Evolutionary conservation across 2,329 filamentous ascomycete genomes (phyloP), one percentile per base, ranked within the genome.

Genomic region (Mycogone perniciosa): DNA sequence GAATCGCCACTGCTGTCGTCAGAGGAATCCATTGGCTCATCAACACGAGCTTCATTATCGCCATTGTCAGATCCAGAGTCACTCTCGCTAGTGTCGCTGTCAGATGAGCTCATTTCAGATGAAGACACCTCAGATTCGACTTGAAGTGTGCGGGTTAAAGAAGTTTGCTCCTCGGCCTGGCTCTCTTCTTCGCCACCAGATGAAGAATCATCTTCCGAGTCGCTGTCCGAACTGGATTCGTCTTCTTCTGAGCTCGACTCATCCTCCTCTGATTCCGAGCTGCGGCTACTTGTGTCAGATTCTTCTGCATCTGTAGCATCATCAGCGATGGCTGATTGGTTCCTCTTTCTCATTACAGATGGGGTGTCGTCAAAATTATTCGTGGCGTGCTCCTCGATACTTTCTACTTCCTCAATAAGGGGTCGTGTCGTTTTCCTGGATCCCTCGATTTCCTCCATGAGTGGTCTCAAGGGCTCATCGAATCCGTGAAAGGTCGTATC

Each of bases 371-470:
- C 39, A 10, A 43, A 43, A 11, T 46, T 44, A 5, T 31, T 20
- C 26, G 13, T 20, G 26, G 51, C 39, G 6, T 45, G 29, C 31
- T 31, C 47, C 11, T 46, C 40, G 10, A 46, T 34, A 35, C 47
- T 55, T 13, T 50, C 46, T 3, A 60, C 47, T 20, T 50, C 51
- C 10, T 47, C 45, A 5, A 31, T 26, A 9, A 52, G 20, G 20
- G 20, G 20, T 27, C 27, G n/a, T 27, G 6, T 41, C 20, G 20
- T 20, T 10, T 11, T 20, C 45, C 10, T 48, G 39, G 9, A 47
- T 33, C 48, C 50, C 10, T 48, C 44, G 7, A 48, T 13, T n/a
- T 55, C 60, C 44, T 61, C 55, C 2, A 69, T 69, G 6, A 69
- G 57, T 4, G 64, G 67, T 9, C 62, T 57, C 6, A 52, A 40